phyloP scores from a whole-genome alignment of 805 yeast genomes.

The Barnettozyma pratensis region DNA sequence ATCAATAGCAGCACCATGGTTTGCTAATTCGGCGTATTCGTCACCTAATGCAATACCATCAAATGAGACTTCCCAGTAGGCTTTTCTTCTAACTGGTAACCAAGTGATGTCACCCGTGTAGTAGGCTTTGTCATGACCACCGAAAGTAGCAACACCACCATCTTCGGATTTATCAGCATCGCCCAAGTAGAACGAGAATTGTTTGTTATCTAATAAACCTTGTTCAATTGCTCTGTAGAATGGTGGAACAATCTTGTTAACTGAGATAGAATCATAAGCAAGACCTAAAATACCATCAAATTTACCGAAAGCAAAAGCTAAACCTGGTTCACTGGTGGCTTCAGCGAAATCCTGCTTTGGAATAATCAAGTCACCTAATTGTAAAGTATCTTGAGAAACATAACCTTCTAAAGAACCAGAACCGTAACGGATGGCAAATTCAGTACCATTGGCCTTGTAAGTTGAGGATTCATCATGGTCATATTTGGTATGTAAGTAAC shows the following conservation, averaged over 20 bases:
- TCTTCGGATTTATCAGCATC: slow-evolving; percentile 59
- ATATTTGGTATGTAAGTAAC: slow-evolving; percentile 89
- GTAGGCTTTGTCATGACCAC: slow-evolving; percentile 80
- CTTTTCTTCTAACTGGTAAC: slow-evolving; percentile 98
- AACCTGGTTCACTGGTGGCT: slow-evolving; percentile 95
- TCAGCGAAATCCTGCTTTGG: slow-evolving; percentile 94
- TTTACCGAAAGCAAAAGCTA: slow-evolving; percentile 97
- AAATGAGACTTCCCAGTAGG: slow-evolving; percentile 97
- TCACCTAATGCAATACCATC: slow-evolving; percentile 89
- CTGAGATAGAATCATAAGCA: slow-evolving; percentile 89
- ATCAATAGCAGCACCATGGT: slow-evolving; percentile 95
- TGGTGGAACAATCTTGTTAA: slow-evolving; percentile 88
- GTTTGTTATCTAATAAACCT: slow-evolving; percentile 78
- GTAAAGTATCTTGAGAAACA: slow-evolving; percentile 79
- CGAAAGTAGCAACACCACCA: slow-evolving; percentile 93
- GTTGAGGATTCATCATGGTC: slow-evolving; percentile 79
- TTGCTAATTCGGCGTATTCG: slow-evolving; percentile 76
- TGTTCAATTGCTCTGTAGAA: slow-evolving; percentile 79
- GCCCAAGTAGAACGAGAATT: slow-evolving; percentile 89
- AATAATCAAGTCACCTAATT: slow-evolving; percentile 78
- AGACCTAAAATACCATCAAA: slow-evolving; percentile 97
- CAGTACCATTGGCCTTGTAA: slow-evolving; percentile 82
- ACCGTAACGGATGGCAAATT: slow-evolving; percentile 84
- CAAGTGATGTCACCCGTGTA: slow-evolving; percentile 83
- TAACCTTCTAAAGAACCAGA: slow-evolving; percentile 91